A percentile compares a stretch with the other conserved stretches of the same genome.
These are phyloP conservation scores for Agaricales sp. DNA, from an alignment of 1,284 basidiomycete genomes.

Conservation along the genomic window DNA sequence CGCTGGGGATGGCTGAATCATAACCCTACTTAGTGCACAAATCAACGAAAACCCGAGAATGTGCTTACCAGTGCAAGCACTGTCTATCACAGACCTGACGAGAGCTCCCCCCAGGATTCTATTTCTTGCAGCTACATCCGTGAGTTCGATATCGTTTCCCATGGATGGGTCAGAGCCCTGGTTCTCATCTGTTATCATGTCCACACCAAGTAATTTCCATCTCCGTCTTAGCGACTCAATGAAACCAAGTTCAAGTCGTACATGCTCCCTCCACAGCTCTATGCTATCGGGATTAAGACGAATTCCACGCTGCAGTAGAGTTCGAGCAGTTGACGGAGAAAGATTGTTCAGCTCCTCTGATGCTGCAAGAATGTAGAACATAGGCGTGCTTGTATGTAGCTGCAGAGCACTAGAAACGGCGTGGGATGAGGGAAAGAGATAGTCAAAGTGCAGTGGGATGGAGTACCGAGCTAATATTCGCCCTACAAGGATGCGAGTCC, in stretches of 20 bases:
- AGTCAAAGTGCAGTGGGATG: background rate
- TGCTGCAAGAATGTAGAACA: conserved; percentile 82
- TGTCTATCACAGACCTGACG: conserved; percentile 55
- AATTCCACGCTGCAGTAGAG: conserved; percentile 79
- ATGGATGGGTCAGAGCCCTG: conserved; percentile 16
- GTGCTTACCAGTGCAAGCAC: conserved; percentile 55
- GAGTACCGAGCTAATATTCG: conserved; percentile 65
- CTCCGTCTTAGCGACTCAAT: conserved; percentile 75
- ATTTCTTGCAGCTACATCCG: conserved; percentile 39
- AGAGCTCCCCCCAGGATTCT: conserved; percentile 65
- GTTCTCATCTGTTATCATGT: conserved; percentile 12
- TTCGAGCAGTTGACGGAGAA: conserved; percentile 75
- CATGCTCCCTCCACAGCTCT: conserved; percentile 81
- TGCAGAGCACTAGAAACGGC: conserved; percentile 59
- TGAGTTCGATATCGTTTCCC: conserved; percentile 21
- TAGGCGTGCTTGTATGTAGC: conserved; percentile 72
- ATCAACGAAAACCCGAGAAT: too few relatives aligned
- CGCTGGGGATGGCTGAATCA: conserved; percentile 41
- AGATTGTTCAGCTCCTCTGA: conserved; percentile 69
- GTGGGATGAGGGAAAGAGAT: conserved; percentile 1
- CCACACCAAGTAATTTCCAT: conserved; percentile 72
- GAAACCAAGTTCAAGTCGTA: conserved; percentile 87
- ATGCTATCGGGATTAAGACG: conserved; percentile 63
- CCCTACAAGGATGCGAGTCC: conserved; percentile 74
- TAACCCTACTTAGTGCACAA: conserved; percentile 4